phyloP scores from a whole-genome alignment of 768 basidiomycete species.

The Clitopilus hobsonii region DNA sequence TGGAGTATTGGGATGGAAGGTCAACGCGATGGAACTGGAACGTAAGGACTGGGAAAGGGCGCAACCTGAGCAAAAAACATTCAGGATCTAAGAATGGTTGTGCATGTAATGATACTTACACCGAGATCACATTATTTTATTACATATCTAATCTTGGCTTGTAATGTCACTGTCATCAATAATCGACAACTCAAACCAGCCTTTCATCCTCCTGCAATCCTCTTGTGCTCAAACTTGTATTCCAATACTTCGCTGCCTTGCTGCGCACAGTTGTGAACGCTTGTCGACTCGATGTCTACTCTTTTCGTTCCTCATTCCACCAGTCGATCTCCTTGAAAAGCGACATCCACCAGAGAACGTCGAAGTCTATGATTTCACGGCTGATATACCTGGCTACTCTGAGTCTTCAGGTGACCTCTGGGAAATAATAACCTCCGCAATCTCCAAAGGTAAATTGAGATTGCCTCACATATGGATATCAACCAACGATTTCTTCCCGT shows the following conservation, averaged over 20 bases:
- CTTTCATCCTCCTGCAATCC: slow-evolving; percentile 52
- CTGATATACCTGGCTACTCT: slow-evolving; percentile 48
- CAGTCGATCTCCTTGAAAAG: slow-evolving; percentile 31
- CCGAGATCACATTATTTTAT: not conserved
- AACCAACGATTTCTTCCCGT: not conserved
- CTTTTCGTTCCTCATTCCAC: slow-evolving; percentile 56
- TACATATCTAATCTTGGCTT: not conserved
- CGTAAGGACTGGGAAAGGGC: slow-evolving; percentile 41
- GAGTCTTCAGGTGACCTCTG: slow-evolving; percentile 14
- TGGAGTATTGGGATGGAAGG: slow-evolving; percentile 58
- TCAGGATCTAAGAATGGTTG: not conserved
- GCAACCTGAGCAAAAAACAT: not conserved
- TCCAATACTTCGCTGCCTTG: slow-evolving; percentile 47
- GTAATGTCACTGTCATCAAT: slow-evolving; percentile 15
- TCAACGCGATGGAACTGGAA: slow-evolving; percentile 36
- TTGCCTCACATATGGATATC: slow-evolving; percentile 7
- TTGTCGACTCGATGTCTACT: slow-evolving; percentile 29
- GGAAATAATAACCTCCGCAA: not conserved
- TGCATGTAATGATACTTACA: slow-evolving; percentile 7
- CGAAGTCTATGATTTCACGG: slow-evolving; percentile 45
- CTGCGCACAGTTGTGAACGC: slow-evolving; percentile 22
- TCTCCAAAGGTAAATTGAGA: not conserved
- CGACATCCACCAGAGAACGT: slow-evolving; percentile 23
- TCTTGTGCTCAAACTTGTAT: slow-evolving; percentile 53
- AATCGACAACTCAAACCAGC: slow-evolving; percentile 27